Conservation (phyloP, 164 flowering plant genomes). For the Cinnamomum micranthum region DNA sequence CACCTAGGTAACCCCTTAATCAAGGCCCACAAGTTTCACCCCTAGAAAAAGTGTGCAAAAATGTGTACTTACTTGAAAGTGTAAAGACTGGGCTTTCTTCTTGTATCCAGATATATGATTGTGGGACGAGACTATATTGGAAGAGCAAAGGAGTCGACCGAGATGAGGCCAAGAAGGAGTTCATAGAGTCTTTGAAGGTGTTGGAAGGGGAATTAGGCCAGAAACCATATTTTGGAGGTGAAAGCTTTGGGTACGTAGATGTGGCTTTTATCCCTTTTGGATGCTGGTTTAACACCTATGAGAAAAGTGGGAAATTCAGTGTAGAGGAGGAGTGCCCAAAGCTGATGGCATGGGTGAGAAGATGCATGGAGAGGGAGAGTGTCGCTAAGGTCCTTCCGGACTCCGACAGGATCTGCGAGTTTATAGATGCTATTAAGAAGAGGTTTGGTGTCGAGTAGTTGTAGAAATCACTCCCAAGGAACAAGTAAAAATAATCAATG, state of each 20-base stretch:
- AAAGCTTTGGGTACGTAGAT: constrained; percentile 12
- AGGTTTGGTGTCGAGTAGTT: constrained; percentile 5
- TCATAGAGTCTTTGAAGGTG: constrained; percentile 8
- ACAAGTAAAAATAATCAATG: no score
- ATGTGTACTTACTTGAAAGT: no score
- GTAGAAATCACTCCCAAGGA: no score
- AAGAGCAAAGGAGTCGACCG: constrained; percentile 11
- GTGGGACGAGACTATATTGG: not conserved
- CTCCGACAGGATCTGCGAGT: constrained; percentile 1
- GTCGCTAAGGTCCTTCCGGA: constrained; percentile 13
- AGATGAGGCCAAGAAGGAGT: constrained; percentile 6
- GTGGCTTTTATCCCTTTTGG: constrained; percentile 2
- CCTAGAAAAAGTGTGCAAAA: no score
- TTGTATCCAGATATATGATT: constrained; percentile 1
- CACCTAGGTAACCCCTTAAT: no score
- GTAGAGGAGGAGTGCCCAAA: constrained; percentile 10
- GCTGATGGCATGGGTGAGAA: constrained; percentile 9
- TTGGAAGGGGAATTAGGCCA: constrained; percentile 17
- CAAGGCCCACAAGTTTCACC: no score
- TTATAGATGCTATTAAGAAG: not conserved
- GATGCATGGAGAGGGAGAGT: constrained; percentile 15
- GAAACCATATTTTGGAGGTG: constrained; percentile 14
- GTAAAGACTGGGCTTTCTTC: no score
- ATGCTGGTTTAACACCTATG: constrained; percentile 2
- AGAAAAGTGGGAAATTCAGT: constrained; percentile 7